These are phyloP conservation scores for Fraxinus pennsylvanica DNA, from an alignment of 257 asterid species.

Conservation along the genomic window DNA sequence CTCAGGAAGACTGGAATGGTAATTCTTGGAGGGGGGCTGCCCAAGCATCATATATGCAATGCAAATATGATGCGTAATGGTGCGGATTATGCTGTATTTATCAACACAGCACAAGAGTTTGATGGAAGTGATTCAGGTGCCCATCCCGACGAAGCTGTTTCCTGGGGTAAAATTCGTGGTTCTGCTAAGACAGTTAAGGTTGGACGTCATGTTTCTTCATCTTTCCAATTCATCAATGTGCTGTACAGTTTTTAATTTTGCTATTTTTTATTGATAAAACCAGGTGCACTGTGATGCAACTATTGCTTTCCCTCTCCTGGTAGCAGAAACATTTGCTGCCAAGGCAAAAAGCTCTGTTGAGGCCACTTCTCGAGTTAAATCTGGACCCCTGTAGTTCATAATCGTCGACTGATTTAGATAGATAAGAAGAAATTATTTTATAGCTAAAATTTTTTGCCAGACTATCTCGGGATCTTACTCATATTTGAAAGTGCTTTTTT, in stretches of 20 bases:
- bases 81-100: slow-evolving; percentile 83
- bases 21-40: slow-evolving; percentile 92
- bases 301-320: slow-evolving; percentile 83
- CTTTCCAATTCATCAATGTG: neutral
- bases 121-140: slow-evolving; percentile 99
- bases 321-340: slow-evolving; percentile 86
- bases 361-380: slow-evolving; percentile 24
- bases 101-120: slow-evolving; percentile 92
- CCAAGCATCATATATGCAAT: slow-evolving; percentile 95
- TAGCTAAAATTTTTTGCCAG: neutral
- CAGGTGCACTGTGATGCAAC: slow-evolving; percentile 98
- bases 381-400: neutral
- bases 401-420: neutral
- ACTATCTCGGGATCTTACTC: neutral
- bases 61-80: slow-evolving; percentile 98
- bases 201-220: neutral
- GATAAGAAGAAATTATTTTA: neutral
- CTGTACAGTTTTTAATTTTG: neutral
- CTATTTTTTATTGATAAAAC: slow-evolving; percentile 10
- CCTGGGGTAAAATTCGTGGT: slow-evolving; percentile 96
- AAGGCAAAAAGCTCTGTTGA: slow-evolving; percentile 25
- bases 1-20: slow-evolving; percentile 80
- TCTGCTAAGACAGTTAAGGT: slow-evolving; percentile 95
- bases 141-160: slow-evolving; percentile 94
- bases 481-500: no score